Percentiles rank a stretch among this genome's conserved stretches.
Evolutionary conservation across 1,139 yeast species (phyloP).

Genomic region (Meyerozyma sp.): DNA sequence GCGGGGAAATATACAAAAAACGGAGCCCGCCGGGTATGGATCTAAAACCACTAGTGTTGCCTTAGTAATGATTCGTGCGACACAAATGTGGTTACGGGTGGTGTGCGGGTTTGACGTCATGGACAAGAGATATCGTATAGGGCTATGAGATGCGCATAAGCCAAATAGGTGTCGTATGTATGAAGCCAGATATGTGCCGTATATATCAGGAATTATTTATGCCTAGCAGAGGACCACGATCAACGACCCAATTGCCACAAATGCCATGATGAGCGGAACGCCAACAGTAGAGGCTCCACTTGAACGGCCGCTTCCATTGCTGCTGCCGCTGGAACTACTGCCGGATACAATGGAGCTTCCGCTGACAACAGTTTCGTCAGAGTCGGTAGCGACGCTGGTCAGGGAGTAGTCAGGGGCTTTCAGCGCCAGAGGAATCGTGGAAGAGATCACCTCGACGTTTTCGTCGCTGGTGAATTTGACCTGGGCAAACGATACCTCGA

Average conservation of each 20-base stretch:
- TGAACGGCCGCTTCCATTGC: neutral
- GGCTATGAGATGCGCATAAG: too few species aligned
- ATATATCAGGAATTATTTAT: too few species aligned
- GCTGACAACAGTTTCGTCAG: neutral
- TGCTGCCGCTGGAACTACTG: neutral
- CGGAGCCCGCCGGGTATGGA: too few species aligned
- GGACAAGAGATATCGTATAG: neutral
- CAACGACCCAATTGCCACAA: neutral
- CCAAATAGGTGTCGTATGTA: too few species aligned
- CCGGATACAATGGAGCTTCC: neutral
- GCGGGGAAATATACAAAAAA: too few species aligned
- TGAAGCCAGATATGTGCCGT: too few species aligned
- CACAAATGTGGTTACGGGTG: neutral
- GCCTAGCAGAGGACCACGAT: neutral
- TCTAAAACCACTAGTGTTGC: neutral
- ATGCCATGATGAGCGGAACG: neutral
- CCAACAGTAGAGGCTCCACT: neutral
- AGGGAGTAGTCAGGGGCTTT: constrained; percentile 31
- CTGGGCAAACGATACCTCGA: constrained; percentile 64
- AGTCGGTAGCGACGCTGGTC: constrained; percentile 10
- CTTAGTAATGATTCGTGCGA: neutral
- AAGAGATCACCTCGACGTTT: constrained; percentile 36
- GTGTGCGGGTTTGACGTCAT: neutral
- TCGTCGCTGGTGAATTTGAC: constrained; percentile 33
- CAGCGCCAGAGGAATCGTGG: constrained; percentile 43